phyloP scores from a whole-genome alignment of 2,329 filamentous ascomycete species.

The Cladosporium sp. region DNA sequence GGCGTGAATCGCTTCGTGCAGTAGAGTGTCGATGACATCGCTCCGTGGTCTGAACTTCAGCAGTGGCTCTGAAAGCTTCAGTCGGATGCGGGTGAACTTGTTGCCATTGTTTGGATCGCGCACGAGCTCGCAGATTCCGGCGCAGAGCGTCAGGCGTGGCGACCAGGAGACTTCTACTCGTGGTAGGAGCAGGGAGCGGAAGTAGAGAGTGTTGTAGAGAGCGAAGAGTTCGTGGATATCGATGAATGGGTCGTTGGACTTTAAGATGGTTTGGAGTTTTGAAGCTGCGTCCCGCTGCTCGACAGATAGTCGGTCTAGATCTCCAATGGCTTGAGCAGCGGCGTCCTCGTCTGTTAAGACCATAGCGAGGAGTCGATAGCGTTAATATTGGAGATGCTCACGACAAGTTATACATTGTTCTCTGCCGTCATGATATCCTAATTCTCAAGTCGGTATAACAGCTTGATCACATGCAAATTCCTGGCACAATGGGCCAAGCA shows the following conservation, averaged over 20 bases:
- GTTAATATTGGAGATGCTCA: not conserved
- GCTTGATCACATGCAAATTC: not conserved
- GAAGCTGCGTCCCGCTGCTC: slow-evolving; percentile 38
- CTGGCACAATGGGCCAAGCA: not conserved
- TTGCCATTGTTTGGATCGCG: slow-evolving; percentile 37
- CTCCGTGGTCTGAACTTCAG: slow-evolving; percentile 46
- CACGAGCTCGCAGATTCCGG: slow-evolving; percentile 48
- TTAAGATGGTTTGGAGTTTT: slow-evolving; percentile 41
- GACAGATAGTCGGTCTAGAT: slow-evolving; percentile 36
- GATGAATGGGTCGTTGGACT: slow-evolving; percentile 40
- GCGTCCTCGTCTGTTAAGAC: slow-evolving; percentile 44
- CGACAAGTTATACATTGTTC: not conserved
- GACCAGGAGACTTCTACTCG: slow-evolving; percentile 48
- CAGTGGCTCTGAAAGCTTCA: slow-evolving; percentile 47
- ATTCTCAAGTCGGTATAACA: no score
- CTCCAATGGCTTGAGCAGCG: slow-evolving; percentile 41
- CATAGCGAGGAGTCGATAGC: slow-evolving; percentile 29
- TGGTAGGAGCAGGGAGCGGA: slow-evolving; percentile 41
- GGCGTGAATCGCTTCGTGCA: slow-evolving; percentile 48
- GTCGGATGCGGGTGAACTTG: slow-evolving; percentile 42
- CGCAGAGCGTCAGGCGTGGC: slow-evolving; percentile 46
- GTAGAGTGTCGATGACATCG: slow-evolving; percentile 46
- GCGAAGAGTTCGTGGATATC: slow-evolving; percentile 44
- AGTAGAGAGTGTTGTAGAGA: slow-evolving; percentile 46
- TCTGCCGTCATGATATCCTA: not conserved